Conservation (phyloP, 78 protist species). For the Dictyostelium capitatum region DNA sequence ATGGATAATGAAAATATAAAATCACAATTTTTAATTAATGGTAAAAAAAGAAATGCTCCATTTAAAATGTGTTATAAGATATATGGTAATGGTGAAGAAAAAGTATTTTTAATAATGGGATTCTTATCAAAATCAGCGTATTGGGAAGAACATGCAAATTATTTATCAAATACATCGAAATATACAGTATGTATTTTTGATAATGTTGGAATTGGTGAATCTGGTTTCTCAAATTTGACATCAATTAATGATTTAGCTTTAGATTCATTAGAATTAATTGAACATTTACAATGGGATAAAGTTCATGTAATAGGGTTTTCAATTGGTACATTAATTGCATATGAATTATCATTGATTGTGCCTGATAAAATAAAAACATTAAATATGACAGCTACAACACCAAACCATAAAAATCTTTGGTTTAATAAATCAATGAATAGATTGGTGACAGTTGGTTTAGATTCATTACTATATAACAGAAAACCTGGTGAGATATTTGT, state of each 20-base stretch:
- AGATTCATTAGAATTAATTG: neutral
- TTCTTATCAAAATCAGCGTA: neutral
- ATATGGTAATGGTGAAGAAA: neutral
- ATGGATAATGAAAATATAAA: no score
- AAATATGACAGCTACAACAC: neutral
- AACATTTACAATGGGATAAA: neutral
- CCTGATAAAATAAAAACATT: neutral
- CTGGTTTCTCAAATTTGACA: neutral
- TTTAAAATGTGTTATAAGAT: neutral
- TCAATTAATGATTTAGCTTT: neutral
- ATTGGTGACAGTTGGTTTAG: no score
- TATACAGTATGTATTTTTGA: neutral
- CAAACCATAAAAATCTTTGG: no score
- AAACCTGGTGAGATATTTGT: no score
- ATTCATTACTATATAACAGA: no score
- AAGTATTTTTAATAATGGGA: neutral
- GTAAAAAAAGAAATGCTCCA: neutral
- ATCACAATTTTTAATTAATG: neutral
- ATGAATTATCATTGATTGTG: neutral
- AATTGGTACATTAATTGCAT: neutral
- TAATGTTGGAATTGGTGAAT: neutral
- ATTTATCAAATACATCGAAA: neutral
- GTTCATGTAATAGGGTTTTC: neutral
- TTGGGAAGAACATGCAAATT: neutral
- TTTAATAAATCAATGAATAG: no score